A percentile compares a stretch with the other conserved stretches of the same genome.
phyloP scores from a whole-genome alignment of 2,329 filamentous ascomycete species.

The Davidsoniella virescens region DNA sequence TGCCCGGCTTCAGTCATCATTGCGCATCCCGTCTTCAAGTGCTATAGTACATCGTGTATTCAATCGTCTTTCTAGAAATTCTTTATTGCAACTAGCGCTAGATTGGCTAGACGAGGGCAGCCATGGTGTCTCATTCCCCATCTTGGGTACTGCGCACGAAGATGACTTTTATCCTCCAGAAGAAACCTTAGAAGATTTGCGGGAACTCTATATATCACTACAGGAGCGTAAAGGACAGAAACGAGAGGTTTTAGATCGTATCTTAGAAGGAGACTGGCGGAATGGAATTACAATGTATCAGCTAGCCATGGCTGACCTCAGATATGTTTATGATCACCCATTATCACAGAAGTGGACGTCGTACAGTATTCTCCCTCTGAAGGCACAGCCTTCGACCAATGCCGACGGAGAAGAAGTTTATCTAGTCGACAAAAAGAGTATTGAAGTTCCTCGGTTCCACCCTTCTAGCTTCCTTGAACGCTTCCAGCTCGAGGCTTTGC shows the following conservation, averaged over 20 bases:
- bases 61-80: conserved; percentile 51
- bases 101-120: conserved; percentile 62
- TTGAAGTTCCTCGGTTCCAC: conserved; percentile 55
- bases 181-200: conserved; percentile 47
- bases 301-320: conserved; percentile 51
- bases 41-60: conserved; percentile 49
- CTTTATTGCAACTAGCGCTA: conserved; percentile 54
- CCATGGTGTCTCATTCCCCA: conserved; percentile 33
- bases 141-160: conserved; percentile 31
- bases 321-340: conserved; percentile 50
- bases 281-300: conserved; percentile 48
- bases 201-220: conserved; percentile 45
- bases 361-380: conserved; percentile 40
- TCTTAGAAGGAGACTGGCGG: conserved; percentile 53
- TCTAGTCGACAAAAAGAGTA: conserved; percentile 26
- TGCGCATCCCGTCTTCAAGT: conserved; percentile 51
- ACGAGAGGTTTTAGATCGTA: conserved; percentile 45
- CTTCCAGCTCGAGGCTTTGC: conserved; percentile 57
- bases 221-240: conserved; percentile 43
- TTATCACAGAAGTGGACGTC: conserved; percentile 48
- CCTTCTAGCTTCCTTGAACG: conserved; percentile 64
- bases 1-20: conserved; percentile 52
- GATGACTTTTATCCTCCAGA: conserved; percentile 52
- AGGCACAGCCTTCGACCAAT: conserved; percentile 18
- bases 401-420: conserved; percentile 18